Base-by-base conservation (phyloP, 495 filamentous ascomycete genomes). In the Neurospora sp. region DNA sequence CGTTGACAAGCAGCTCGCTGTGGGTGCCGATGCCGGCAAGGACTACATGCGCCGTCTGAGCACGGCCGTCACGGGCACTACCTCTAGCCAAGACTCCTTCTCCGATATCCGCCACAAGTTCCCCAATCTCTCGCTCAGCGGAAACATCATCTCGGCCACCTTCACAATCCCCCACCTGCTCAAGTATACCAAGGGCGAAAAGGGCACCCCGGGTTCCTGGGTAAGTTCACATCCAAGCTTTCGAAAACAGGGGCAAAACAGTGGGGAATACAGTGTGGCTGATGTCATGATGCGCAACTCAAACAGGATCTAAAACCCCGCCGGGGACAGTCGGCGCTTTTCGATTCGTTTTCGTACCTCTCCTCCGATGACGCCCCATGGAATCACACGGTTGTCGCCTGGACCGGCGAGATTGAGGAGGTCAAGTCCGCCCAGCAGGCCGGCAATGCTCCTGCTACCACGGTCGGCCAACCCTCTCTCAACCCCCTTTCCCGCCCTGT, bases 301-400 rank as follows among this genome's bases (percentile, higher is more conserved):
- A 40, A 70, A 40, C 78, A 93, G 91, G 88, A 91, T 79, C 81
- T 97, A 73, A 89, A 88, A 76, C 83, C 90, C 72, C 92, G 94
- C 61, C 89, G 90, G 40, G 94, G 94, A 70, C 93, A 92, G 44
- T 96, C 94, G 5, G 93, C 94, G 22, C 85, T 98, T 35, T 95
- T 94, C 80, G 94, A 97, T 79, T 91, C 93, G 40, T 91, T 98
- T 76, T 89, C 90, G 20, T 90, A 94, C 80, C 87, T 98, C 35
- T 92, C 92, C 8, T 93, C 93, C 7, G 82, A 91, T 53, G 84
- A 91, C 31, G 87, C 89, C 8, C 86, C 87, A 27, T 98, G 93
- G 93, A 91, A 92, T 75, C 94, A 96, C 82, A 93, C 90, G 0
- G 84, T 97, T 1, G 91, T 98, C 69, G 94, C 91, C 22, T 98